Base-by-base conservation (phyloP, 2,329 filamentous ascomycete genomes). In the Reticulascus tulasneorum region DNA sequence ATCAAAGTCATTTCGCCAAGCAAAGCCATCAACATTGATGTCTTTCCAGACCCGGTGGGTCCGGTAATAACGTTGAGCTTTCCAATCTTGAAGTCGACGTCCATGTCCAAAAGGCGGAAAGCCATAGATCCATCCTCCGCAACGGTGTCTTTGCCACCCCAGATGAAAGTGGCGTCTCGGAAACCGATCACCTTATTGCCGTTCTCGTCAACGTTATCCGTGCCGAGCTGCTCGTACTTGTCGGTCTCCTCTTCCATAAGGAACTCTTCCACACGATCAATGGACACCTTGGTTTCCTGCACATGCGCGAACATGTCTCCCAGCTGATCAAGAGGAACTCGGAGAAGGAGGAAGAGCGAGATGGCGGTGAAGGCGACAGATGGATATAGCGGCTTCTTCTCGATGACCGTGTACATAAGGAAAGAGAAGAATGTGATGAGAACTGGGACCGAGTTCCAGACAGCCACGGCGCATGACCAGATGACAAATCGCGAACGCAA, bases 271-370 rank as follows among this genome's bases (percentile, higher is more conserved):
- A 98, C 87, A 69, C 93, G 90, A 54, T 96, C 90, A 33, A 98
- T 82, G 0, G 93, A 98, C 15, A 98, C 91, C 65, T 94, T 94
- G 17, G 90, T 87, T 63, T 98, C 93, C 64, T 96, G 89, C 5
- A 98, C 90, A 63, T 97, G 93, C 9, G 93, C 93, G 54, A 97
- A 84, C 93, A 98, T 98, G 61, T 98, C 93, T 33, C 93, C 93
- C 35, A 98, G 75, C 63, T 97, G 91, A 59, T 98, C 93, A 29
- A 98, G 70, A 5, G 93, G 93, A 35, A 96, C 86, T 30, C 93
- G 83, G 11, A 98, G 79, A 25, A 98, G 79, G 57, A 90, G 90
- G 60, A 98, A 98, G 46, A 98, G 81, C 0, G 93, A 97, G 35
- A 98, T 82, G 23, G 93, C 89, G 3, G 93, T 96, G 62, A 98